Base-by-base conservation (phyloP, 345 rosid species). In the Hevea brasiliensis region DNA sequence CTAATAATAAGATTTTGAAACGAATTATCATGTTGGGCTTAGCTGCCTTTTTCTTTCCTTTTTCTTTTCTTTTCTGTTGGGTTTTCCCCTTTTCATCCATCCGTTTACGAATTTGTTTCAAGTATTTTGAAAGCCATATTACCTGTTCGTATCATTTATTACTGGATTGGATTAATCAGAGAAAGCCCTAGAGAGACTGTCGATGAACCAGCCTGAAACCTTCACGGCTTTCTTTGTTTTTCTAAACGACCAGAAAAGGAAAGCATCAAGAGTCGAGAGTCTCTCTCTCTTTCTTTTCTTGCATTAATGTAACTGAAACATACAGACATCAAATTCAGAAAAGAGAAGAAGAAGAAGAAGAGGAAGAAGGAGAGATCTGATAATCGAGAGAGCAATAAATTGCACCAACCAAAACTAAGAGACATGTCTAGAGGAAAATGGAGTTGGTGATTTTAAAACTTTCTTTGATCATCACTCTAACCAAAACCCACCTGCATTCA, bases 401-500 rank as follows among this genome's bases (percentile, higher is more conserved):
- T 85, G 76, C 83, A 71, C 73, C 81, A 76, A 81, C 58, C 48
- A 65, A 53, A 81, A 74, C 75, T 42, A 75, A 65, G 65, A 72
- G 47, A 51, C 73, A 70, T 68, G 17, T 24, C 26, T 11, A 7
- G 44, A 8, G 14, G 53, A 72, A 64, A 62, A 21, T 41, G n/a
- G n/a, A n/a, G n/a, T 29, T n/a, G 67, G 71, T 72, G 51, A 47
- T 72, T 65, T 60, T 76, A 70, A 70, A 76, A 68, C 72, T 81
- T 61, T 50, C 51, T 26, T 63, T 77, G 67, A 68, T 77, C 79
- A 66, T 75, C 76, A 59, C 73, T 78, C 76, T 80, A 77, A 80
- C 78, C 84, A 68, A 73, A 79, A 83, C 13, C 76, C 85, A 78
- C 79, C 75, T 80, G 83, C 85, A 80, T 82, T 83, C 71, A 81